Evolutionary conservation across 257 asterid species (phyloP).

Genomic region (Mitragyna speciosa): DNA sequence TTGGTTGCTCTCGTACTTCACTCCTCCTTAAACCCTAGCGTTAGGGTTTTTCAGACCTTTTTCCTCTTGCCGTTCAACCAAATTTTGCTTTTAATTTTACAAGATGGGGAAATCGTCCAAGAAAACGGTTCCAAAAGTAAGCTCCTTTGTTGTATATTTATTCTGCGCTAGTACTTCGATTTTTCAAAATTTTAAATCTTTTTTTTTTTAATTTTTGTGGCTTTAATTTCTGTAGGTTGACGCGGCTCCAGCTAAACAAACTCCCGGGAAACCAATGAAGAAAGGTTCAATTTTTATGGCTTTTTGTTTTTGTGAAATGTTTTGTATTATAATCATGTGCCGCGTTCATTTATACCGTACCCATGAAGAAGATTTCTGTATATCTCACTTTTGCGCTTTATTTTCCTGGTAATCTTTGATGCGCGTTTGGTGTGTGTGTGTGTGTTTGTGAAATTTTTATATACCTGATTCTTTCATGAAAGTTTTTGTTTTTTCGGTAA

Average conservation of each 20-base stretch:
- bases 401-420: too few relatives aligned
- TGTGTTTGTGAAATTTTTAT: not conserved
- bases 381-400: too few relatives aligned
- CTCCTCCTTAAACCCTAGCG: conserved; percentile 28
- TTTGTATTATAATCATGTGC: not conserved
- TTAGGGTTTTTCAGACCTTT: conserved; percentile 24
- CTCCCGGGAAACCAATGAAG: not conserved
- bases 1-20: not conserved
- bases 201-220: not conserved
- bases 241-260: conserved; percentile 18
- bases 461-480: too few relatives aligned
- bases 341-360: too few relatives aligned
- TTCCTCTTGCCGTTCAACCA: not conserved
- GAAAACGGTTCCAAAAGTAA: conserved; percentile 36
- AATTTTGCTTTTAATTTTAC: not conserved
- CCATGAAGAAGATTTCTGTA: not conserved
- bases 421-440: not conserved
- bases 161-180: not conserved
- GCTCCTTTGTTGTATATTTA: not conserved
- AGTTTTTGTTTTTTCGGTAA: too few relatives aligned
- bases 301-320: not conserved
- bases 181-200: not conserved
- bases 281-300: not conserved
- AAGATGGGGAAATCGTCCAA: conserved; percentile 40
- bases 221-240: conserved; percentile 29